A percentile compares a stretch with the other conserved stretches of the same genome.
These are phyloP conservation scores for Ophiobolus disseminans DNA, from an alignment of 2,329 filamentous ascomycete species.

Conservation along the genomic window DNA sequence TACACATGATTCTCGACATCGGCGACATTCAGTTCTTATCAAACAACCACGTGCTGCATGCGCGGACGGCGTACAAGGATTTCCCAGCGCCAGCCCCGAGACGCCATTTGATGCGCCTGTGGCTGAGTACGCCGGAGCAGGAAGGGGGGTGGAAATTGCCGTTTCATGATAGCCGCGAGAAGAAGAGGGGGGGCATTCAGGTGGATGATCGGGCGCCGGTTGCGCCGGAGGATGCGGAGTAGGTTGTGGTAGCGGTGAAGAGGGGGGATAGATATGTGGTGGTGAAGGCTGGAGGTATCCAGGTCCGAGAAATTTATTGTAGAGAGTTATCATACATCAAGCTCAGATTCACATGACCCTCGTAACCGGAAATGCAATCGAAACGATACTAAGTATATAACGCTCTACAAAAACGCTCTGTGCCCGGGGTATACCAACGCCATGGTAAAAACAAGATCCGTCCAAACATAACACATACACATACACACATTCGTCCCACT, in stretches of 20 bases:
- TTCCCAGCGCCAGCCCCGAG: conserved; percentile 71
- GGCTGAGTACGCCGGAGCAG: conserved; percentile 80
- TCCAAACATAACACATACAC: neutral
- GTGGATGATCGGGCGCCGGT: conserved; percentile 80
- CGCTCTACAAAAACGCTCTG: neutral
- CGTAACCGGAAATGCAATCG: too few species aligned
- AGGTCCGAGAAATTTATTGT: too few species aligned
- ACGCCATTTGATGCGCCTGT: conserved; percentile 81
- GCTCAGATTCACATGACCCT: too few species aligned
- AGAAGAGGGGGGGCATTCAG: conserved; percentile 88
- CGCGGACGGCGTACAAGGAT: conserved; percentile 80
- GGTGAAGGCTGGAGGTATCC: too few species aligned
- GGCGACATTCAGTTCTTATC: conserved; percentile 88
- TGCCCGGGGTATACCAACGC: neutral
- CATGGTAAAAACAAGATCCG: neutral
- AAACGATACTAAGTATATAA: neutral
- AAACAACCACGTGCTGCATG: conserved; percentile 82
- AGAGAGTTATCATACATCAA: too few species aligned
- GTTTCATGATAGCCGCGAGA: conserved; percentile 80
- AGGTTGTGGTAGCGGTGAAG: conserved; percentile 27
- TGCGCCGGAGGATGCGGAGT: conserved; percentile 80
- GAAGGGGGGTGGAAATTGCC: conserved; percentile 88
- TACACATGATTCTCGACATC: conserved; percentile 87
- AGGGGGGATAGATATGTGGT: neutral
- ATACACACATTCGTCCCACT: neutral